A percentile compares a stretch with the other conserved stretches of the same genome.
Evolutionary conservation across 2,329 filamentous ascomycete genomes (phyloP).

Genomic region (Pseudogymnoascus sp.): DNA sequence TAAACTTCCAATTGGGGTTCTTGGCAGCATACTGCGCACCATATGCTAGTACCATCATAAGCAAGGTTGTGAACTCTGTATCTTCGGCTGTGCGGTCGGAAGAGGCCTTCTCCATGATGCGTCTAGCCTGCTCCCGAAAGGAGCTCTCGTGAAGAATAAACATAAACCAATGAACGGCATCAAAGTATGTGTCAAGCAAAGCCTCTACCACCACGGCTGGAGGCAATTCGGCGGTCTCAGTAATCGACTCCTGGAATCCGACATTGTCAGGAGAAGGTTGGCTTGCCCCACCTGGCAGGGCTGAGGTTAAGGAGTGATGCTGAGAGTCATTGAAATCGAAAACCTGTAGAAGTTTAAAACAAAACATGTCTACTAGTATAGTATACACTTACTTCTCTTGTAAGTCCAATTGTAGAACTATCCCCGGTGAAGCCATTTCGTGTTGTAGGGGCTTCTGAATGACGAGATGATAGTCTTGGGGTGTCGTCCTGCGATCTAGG

Average conservation of each 20-base stretch:
- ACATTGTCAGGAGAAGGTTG: background rate
- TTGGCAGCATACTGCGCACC: slow-evolving; percentile 21
- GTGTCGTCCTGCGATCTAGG: background rate
- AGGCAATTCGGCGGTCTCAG: slow-evolving; percentile 9
- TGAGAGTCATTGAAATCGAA: background rate
- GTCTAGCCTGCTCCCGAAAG: slow-evolving; percentile 19
- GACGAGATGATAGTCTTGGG: background rate
- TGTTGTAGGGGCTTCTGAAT: background rate
- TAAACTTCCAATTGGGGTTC: background rate
- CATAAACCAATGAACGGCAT: slow-evolving; percentile 35
- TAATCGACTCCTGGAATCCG: background rate
- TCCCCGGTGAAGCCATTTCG: background rate
- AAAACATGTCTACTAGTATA: background rate
- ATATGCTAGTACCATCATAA: slow-evolving; percentile 20
- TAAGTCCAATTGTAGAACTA: background rate
- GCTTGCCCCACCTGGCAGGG: background rate
- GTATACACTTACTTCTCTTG: background rate
- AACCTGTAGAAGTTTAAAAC: background rate
- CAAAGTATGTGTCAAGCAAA: slow-evolving; percentile 33
- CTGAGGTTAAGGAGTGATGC: background rate
- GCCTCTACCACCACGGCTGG: slow-evolving; percentile 19
- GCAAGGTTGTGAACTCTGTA: background rate
- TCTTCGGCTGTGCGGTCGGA: slow-evolving; percentile 16
- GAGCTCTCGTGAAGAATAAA: slow-evolving; percentile 32
- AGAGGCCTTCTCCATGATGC: slow-evolving; percentile 12